Percentiles rank a stretch among this genome's conserved stretches.
Conservation (phyloP, 768 basidiomycete species). For the Tulasnella sp. region DNA sequence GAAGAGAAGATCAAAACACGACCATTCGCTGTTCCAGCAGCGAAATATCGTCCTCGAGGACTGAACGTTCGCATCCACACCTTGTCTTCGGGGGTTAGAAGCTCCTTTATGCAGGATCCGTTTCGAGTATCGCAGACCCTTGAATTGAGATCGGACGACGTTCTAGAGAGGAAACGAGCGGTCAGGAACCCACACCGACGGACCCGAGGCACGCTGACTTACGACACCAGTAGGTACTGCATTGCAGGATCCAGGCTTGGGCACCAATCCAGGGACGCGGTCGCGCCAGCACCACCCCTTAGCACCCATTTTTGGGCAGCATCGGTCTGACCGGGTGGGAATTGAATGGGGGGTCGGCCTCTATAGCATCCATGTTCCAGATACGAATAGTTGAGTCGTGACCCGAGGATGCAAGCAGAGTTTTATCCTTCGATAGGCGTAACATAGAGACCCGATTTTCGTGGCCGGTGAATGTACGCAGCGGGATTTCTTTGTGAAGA, state of each 20-base stretch:
- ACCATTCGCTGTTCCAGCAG: slow-evolving; percentile 74
- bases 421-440: too few species aligned
- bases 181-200: not conserved
- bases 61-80: slow-evolving; percentile 71
- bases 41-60: slow-evolving; percentile 61
- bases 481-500: too few species aligned
- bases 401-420: too few species aligned
- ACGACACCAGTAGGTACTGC: slow-evolving; percentile 67
- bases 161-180: slow-evolving; percentile 35
- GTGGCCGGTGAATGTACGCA: too few species aligned
- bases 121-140: slow-evolving; percentile 77
- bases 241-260: slow-evolving; percentile 37
- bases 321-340: slow-evolving; percentile 28
- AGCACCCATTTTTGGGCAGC: too few species aligned
- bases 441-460: too few species aligned
- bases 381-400: too few species aligned
- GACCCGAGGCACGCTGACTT: slow-evolving; percentile 28
- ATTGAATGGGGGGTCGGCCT: not conserved
- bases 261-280: slow-evolving; percentile 65
- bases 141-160: slow-evolving; percentile 72
- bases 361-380: too few species aligned
- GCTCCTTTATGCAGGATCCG: slow-evolving; percentile 63
- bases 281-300: slow-evolving; percentile 55
- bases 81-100: slow-evolving; percentile 60
- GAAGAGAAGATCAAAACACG: slow-evolving; percentile 62